phyloP scores from a whole-genome alignment of 371 early-diverging fungal species.

The Mortierella sp. region DNA sequence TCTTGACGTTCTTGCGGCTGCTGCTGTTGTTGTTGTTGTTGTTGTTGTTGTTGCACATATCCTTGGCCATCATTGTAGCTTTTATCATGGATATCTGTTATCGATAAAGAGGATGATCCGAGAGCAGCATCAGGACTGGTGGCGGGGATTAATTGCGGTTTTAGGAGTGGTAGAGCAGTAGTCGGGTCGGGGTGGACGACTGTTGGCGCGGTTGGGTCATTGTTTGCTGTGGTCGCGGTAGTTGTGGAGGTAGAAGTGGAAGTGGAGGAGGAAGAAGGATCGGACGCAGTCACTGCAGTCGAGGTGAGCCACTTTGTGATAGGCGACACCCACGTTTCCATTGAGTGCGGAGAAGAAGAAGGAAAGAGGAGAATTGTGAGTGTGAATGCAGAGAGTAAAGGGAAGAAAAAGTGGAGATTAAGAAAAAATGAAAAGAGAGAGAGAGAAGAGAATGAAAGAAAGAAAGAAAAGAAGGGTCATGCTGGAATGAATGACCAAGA shows the following conservation, averaged over 20 bases:
- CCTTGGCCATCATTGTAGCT: neutral
- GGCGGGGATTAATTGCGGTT: neutral
- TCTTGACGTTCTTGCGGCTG: neutral
- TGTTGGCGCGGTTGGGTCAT: neutral
- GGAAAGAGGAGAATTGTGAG: neutral
- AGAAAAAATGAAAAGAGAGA: conserved; percentile 11
- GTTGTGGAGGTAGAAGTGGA: neutral
- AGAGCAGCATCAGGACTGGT: neutral
- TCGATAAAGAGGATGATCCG: neutral
- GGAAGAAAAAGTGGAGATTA: conserved; percentile 16
- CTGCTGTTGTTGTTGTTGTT: neutral
- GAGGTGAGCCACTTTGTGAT: conserved; percentile 37
- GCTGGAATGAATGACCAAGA: neutral
- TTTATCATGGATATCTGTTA: neutral
- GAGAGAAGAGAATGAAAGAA: neutral
- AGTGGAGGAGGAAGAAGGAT: neutral
- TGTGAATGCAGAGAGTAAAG: conserved; percentile 7
- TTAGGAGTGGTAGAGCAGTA: no score
- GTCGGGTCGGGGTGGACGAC: neutral
- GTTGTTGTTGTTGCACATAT: neutral
- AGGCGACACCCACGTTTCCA: conserved; percentile 43
- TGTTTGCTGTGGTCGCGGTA: neutral
- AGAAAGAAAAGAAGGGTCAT: neutral
- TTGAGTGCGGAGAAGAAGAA: neutral
- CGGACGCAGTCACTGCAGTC: conserved; percentile 8